Percentiles rank a stretch among this genome's conserved stretches.
Evolutionary conservation across 371 early-diverging fungal genomes (phyloP).

Genomic region (Apophysomyces ossiformis): DNA sequence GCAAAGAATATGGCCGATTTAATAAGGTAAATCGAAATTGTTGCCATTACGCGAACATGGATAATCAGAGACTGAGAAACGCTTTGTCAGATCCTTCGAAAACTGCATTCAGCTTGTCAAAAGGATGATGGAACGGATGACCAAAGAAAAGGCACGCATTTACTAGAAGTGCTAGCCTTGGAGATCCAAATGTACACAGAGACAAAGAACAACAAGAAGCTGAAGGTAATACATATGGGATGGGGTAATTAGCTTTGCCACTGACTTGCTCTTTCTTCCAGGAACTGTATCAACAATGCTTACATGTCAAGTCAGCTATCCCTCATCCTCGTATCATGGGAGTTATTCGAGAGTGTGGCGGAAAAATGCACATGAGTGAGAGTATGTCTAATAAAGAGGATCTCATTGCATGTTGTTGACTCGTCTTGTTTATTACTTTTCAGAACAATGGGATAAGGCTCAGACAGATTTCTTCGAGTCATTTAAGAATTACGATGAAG

Average conservation of each 20-base stretch:
- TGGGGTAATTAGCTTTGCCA: background rate
- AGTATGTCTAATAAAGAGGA: constrained; percentile 43
- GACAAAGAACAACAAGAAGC: constrained; percentile 84
- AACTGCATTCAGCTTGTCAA: constrained; percentile 77
- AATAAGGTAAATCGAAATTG: constrained; percentile 48
- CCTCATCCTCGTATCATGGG: constrained; percentile 97
- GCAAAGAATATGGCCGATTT: constrained; percentile 76
- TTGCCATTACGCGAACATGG: too few species aligned
- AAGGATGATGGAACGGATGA: constrained; percentile 86
- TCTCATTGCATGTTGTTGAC: background rate
- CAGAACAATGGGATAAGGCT: constrained; percentile 91
- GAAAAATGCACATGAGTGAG: constrained; percentile 97
- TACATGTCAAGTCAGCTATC: constrained; percentile 90
- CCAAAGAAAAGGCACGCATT: constrained; percentile 88
- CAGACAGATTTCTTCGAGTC: constrained; percentile 95
- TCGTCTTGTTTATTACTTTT: background rate
- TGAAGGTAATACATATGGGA: constrained; percentile 60
- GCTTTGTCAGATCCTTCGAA: constrained; percentile 64
- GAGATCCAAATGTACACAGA: constrained; percentile 95
- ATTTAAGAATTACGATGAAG: constrained; percentile 97
- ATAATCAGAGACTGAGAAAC: background rate
- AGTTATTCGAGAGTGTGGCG: constrained; percentile 95
- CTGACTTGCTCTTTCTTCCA: constrained; percentile 15
- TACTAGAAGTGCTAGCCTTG: constrained; percentile 88
- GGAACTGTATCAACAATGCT: constrained; percentile 86